phyloP scores from a whole-genome alignment of 83 land plant species.

The Picea abies region DNA sequence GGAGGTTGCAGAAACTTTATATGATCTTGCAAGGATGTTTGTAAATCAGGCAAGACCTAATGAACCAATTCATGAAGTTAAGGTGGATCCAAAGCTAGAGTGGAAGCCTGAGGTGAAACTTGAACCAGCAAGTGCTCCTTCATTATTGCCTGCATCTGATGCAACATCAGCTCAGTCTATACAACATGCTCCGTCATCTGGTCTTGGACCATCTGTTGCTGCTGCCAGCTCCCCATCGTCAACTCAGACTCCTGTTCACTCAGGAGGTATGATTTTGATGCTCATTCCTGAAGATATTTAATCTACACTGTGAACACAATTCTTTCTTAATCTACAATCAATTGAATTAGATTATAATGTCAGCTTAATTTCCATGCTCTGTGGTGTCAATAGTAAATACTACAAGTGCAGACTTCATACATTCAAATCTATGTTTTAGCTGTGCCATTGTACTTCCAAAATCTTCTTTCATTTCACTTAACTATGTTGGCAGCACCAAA shows the following conservation, averaged over 20 bases:
- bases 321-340: neutral
- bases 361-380: neutral
- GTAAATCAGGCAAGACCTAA: neutral
- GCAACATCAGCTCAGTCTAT: neutral
- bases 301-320: neutral
- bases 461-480: neutral
- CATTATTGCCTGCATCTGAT: neutral
- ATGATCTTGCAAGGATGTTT: slow-evolving; percentile 5
- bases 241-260: neutral
- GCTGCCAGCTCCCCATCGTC: neutral
- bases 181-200: neutral
- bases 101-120: neutral
- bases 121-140: neutral
- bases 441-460: neutral
- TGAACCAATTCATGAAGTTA: neutral
- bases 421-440: neutral
- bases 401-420: neutral
- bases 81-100: neutral
- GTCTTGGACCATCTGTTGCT: neutral
- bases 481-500: neutral
- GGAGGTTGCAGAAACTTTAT: slow-evolving; percentile 6
- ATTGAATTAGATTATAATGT: neutral
- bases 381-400: neutral
- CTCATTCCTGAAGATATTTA: neutral
- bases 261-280: neutral